phyloP scores from a whole-genome alignment of 768 basidiomycete species.

The Botryobasidium botryosum region DNA sequence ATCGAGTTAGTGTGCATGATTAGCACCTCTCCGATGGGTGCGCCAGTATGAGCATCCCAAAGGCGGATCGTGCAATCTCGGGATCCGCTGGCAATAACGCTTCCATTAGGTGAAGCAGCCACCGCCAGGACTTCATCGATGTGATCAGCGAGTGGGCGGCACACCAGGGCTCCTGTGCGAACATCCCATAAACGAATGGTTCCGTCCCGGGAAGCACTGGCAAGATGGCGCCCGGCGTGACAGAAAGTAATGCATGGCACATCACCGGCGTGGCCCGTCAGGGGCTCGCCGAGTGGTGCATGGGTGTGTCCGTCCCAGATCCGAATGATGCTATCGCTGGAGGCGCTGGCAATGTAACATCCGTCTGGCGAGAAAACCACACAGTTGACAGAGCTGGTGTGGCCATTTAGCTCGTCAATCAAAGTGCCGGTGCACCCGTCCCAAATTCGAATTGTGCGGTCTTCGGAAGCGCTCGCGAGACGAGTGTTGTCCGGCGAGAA shows the following conservation, averaged over 20 bases:
- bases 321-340: neutral
- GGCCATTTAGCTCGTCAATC: neutral
- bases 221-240: neutral
- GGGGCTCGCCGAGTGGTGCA: neutral
- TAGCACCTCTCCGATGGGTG: neutral
- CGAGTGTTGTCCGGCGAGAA: neutral
- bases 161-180: neutral
- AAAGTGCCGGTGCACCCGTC: neutral
- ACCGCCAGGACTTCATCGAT: neutral
- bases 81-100: slow-evolving; percentile 5
- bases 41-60: slow-evolving; percentile 6
- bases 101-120: slow-evolving; percentile 24
- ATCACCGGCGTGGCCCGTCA: neutral
- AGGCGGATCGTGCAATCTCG: slow-evolving; percentile 2
- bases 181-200: neutral
- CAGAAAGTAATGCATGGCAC: neutral
- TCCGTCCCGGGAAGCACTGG: neutral
- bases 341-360: neutral
- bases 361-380: neutral
- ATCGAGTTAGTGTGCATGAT: neutral
- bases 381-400: neutral
- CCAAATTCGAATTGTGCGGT: neutral
- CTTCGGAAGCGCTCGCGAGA: neutral
- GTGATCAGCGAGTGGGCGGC: neutral
- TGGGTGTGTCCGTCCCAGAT: neutral